A percentile compares a stretch with the other conserved stretches of the same genome.
phyloP scores from a whole-genome alignment of 208 protist genomes.

The Strigomonas culicis region DNA sequence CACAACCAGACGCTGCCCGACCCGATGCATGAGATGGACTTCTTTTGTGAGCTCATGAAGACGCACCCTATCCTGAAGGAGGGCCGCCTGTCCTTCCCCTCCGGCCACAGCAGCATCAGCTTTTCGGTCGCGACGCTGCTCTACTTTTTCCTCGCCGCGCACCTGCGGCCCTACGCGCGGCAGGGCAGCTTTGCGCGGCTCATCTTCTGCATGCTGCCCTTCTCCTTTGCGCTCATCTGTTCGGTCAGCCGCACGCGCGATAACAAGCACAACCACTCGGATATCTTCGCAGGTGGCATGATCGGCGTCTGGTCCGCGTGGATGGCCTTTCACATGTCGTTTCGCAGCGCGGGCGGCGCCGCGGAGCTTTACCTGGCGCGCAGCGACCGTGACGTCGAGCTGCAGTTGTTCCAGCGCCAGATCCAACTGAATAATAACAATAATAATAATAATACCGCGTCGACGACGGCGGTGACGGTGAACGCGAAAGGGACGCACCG shows the following conservation, averaged over 20 bases:
- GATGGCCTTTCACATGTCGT: conserved; percentile 36
- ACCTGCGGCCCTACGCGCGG: conserved; percentile 54
- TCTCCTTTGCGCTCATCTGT: conserved; percentile 55
- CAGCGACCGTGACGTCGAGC: conserved; percentile 30
- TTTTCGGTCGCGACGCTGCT: conserved; percentile 72
- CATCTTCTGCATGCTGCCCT: conserved; percentile 44
- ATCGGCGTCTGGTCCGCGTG: conserved; percentile 50
- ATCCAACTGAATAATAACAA: background rate
- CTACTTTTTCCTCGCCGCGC: conserved; percentile 62
- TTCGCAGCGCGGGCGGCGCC: conserved; percentile 33
- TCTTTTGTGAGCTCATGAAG: conserved; percentile 55
- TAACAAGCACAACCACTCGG: conserved; percentile 85
- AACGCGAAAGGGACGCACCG: background rate
- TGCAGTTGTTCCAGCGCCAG: background rate
- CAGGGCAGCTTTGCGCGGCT: conserved; percentile 69
- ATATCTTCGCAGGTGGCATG: conserved; percentile 70
- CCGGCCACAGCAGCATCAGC: conserved; percentile 85
- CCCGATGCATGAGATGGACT: conserved; percentile 33
- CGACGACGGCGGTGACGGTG: background rate
- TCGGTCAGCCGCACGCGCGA: conserved; percentile 82
- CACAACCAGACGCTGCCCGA: conserved; percentile 16
- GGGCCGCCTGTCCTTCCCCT: conserved; percentile 89
- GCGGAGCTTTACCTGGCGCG: conserved; percentile 31
- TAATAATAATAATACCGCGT: background rate
- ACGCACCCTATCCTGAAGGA: conserved; percentile 36